These are phyloP conservation scores for Albatrellus sp. DNA, from an alignment of 1,284 basidiomycete species.

Conservation along the genomic window DNA sequence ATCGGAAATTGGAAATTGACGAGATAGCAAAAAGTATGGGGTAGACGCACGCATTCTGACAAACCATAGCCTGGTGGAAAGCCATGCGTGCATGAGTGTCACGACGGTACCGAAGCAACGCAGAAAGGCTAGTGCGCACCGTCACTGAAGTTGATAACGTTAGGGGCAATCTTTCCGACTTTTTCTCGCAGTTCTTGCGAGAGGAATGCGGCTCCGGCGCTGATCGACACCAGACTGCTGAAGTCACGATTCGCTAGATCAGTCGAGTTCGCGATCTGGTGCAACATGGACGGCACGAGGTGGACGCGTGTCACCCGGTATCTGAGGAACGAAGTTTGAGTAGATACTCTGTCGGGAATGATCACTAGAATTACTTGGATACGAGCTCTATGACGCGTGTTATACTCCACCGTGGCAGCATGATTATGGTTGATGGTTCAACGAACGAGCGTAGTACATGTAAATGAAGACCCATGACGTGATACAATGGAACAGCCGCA, in stretches of 20 bases:
- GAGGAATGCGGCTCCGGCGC: constrained; percentile 56
- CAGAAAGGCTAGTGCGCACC: constrained; percentile 24
- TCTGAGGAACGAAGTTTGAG: constrained; percentile 1
- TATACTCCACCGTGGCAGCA: constrained; percentile 51
- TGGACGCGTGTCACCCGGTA: constrained; percentile 36
- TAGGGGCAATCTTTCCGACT: constrained; percentile 25
- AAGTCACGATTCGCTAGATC: constrained; percentile 37
- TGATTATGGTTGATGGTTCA: constrained; percentile 31
- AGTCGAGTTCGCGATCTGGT: constrained; percentile 51
- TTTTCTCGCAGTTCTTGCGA: constrained; percentile 38
- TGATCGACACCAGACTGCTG: constrained; percentile 30
- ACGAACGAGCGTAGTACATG: constrained; percentile 37
- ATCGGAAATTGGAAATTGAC: not conserved
- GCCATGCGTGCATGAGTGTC: no score
- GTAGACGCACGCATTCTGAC: constrained; percentile 50
- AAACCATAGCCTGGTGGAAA: constrained; percentile 53
- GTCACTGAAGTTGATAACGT: constrained; percentile 27
- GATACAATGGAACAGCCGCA: constrained; percentile 57
- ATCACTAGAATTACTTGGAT: constrained; percentile 26
- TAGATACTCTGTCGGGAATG: not conserved
- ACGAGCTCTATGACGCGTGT: constrained; percentile 30
- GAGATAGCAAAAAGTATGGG: not conserved
- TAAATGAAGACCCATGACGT: constrained; percentile 49
- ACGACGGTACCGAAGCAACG: not conserved
- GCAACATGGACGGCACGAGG: constrained; percentile 53